Evolutionary conservation across 2,329 filamentous ascomycete species (phyloP), one percentile per base, ranked within the genome.

Genomic region (Myriosclerotinia scirpicola): DNA sequence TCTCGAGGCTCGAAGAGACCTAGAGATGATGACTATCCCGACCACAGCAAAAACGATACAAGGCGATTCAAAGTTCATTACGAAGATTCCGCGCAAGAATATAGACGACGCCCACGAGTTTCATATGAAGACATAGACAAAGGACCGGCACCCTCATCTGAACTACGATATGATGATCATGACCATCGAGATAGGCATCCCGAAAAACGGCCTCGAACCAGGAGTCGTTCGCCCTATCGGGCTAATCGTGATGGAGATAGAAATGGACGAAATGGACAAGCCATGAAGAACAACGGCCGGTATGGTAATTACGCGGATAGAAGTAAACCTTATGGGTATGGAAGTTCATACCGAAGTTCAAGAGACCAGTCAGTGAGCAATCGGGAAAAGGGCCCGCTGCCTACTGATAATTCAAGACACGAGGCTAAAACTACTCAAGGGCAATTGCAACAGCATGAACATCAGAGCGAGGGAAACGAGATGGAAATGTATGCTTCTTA

Each of bases 341-440:
- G 73, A 66, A 77, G 82, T 75, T 80, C 81, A 74, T 78, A 78
- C 74, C 81, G 80, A 76, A 78, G 81, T 76, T 79, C 77, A 77
- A 81, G 80, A 80, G 83, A 86, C 80, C 81, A 84, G 79, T 84
- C 82, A 82, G 83, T 84, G 83, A 87, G 84, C 81, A 87, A 85
- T 81, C 84, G 84, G 82, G 84, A 82, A 79, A 81, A 83, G 78
- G 81, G 83, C 81, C 82, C 81, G 81, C 81, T 84, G 79, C 81
- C 79, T 81, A 83, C 82, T 83, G 83, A 80, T 80, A 77, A 80
- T 80, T 79, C 80, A 78, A 87, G 81, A 84, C 77, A 83, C 80
- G 81, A 89, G 82, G 83, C 87, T 90, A 89, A 91, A 87, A 82
- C 79, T 84, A 81, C 80, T 79, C 81, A 86, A 85, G 84, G 83